A percentile compares a stretch with the other conserved stretches of the same genome.
Conservation (phyloP, 1,139 yeast genomes). For the Pichia sp. region DNA sequence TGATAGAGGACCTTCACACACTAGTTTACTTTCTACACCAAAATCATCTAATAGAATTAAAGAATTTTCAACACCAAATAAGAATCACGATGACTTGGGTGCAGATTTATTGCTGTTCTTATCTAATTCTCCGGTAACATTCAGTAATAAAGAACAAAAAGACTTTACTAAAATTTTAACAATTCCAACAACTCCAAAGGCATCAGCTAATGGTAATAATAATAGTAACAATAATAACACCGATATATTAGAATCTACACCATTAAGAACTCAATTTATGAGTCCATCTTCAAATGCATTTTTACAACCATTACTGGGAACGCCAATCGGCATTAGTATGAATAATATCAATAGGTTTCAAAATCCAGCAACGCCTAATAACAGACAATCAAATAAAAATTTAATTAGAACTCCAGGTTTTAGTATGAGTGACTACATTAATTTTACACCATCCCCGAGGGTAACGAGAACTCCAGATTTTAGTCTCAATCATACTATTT, state of each 20-base stretch:
- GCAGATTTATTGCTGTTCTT: constrained; percentile 76
- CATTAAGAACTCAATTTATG: constrained; percentile 17
- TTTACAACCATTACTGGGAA: constrained; percentile 18
- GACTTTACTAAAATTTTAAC: constrained; percentile 8
- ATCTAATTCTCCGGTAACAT: constrained; percentile 76
- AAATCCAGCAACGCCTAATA: constrained; percentile 27
- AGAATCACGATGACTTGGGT: constrained; percentile 55
- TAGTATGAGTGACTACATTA: constrained; percentile 77
- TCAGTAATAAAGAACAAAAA: constrained; percentile 26
- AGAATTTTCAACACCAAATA: constrained; percentile 27
- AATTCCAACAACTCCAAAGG: constrained; percentile 32
- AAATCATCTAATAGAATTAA: constrained; percentile 14
- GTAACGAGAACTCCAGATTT: constrained; percentile 26
- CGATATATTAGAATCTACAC: constrained; percentile 23
- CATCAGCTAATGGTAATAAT: constrained; percentile 14
- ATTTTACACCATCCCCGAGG: constrained; percentile 68
- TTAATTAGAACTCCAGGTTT: constrained; percentile 59
- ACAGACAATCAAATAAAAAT: constrained; percentile 9
- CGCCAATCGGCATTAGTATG: constrained; percentile 18
- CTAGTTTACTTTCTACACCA: constrained; percentile 28
- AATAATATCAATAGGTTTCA: constrained; percentile 13
- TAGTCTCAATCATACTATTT: neutral
- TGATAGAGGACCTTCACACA: constrained; percentile 16
- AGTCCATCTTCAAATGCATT: constrained; percentile 11
- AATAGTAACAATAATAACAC: constrained; percentile 8